Evolutionary conservation across 129 eudicot species (phyloP).

Genomic region (Deinandra increscens): DNA sequence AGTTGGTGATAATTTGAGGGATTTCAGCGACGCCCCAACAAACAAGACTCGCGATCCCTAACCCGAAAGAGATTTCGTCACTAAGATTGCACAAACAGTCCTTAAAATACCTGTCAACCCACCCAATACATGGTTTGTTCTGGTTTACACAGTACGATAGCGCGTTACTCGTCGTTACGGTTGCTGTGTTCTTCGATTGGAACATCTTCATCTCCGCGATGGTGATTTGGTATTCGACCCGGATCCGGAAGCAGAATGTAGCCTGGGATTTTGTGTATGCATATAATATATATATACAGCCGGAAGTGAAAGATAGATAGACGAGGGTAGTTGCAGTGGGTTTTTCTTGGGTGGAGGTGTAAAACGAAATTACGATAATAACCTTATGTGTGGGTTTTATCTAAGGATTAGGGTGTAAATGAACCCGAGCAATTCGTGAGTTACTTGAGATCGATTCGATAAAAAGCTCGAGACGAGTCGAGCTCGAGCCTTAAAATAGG

Average conservation of each 20-base stretch:
- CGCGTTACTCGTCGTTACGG: conserved; percentile 23
- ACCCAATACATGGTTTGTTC: conserved; percentile 63
- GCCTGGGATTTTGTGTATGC: conserved; percentile 30
- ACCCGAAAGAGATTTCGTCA: conserved; percentile 77
- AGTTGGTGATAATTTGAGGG: conserved; percentile 96
- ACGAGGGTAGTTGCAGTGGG: conserved; percentile 26
- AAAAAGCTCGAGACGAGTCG: no score
- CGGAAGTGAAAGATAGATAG: conserved; percentile 23
- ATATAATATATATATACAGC: conserved; percentile 14
- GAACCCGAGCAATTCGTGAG: no score
- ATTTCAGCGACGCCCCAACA: conserved; percentile 97
- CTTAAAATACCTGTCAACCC: conserved; percentile 74
- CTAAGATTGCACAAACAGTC: conserved; percentile 73
- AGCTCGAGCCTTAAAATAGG: no score
- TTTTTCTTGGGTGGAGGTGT: not conserved
- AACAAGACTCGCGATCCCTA: conserved; percentile 64
- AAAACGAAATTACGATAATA: conserved; percentile 20
- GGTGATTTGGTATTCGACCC: conserved; percentile 9
- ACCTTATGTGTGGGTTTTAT: conserved; percentile 16
- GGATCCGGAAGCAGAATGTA: conserved; percentile 23
- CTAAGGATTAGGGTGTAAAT: no score
- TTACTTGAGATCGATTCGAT: no score
- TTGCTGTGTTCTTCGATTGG: conserved; percentile 2
- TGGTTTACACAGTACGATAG: conserved; percentile 61
- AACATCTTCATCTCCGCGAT: conserved; percentile 32